Evolutionary conservation across 73 alveolate species (phyloP).

Genomic region (Paraurostyla sp.): DNA sequence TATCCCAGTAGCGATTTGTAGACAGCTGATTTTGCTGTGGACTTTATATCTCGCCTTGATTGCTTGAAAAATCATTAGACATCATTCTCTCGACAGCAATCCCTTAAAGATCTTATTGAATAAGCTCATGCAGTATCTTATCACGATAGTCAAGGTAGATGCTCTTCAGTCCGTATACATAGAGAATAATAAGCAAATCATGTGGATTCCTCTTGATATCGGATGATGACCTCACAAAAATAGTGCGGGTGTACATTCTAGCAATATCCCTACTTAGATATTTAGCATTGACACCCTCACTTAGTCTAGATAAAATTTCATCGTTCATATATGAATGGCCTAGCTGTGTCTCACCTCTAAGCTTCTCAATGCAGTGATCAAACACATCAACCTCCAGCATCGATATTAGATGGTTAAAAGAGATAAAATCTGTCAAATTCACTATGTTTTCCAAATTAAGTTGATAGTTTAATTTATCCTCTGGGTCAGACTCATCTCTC

Average conservation of each 20-base stretch:
- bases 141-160: conserved; percentile 6
- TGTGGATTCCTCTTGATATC: conserved; percentile 42
- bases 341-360: conserved; percentile 17
- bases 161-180: conserved; percentile 21
- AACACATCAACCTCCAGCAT: conserved; percentile 29
- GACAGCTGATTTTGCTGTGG: no score
- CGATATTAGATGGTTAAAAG: background rate
- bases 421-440: conserved; percentile 44
- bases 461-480: background rate
- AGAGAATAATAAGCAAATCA: conserved; percentile 9
- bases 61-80: no score
- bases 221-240: conserved; percentile 1
- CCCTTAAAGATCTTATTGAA: background rate
- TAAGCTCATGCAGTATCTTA: conserved; percentile 6
- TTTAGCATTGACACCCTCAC: conserved; percentile 55
- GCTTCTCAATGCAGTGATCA: conserved; percentile 18
- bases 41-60: background rate
- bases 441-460: conserved; percentile 25
- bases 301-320: conserved; percentile 19
- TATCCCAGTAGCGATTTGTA: no score
- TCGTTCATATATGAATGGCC: background rate
- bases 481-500: conserved; percentile 26
- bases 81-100: no score
- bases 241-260: background rate
- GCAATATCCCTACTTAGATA: conserved; percentile 28